These are phyloP conservation scores for Mucor racemosus DNA, from an alignment of 371 early-diverging fungal genomes.

Conservation along the genomic window DNA sequence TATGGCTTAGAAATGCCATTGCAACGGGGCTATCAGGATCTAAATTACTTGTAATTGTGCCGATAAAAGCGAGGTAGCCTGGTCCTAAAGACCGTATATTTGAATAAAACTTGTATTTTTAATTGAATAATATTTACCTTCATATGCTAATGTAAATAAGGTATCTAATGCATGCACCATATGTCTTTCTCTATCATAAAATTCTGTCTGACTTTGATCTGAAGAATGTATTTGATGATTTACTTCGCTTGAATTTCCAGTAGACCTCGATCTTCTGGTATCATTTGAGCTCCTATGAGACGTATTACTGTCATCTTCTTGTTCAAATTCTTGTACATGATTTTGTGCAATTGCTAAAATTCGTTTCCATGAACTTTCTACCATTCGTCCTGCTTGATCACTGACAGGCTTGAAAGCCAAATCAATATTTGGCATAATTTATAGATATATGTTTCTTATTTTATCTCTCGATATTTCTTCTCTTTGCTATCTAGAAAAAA, in stretches of 20 bases:
- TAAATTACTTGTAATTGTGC: slow-evolving; percentile 31
- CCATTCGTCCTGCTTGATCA: slow-evolving; percentile 25
- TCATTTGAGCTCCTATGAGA: slow-evolving; percentile 9
- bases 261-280: slow-evolving; percentile 12
- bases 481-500: background rate
- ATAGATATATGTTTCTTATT: background rate
- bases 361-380: slow-evolving; percentile 29
- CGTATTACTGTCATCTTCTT: background rate
- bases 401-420: slow-evolving; percentile 24
- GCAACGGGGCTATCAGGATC: slow-evolving; percentile 57
- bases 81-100: slow-evolving; percentile 18
- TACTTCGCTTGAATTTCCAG: background rate
- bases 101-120: background rate
- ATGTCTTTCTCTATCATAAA: slow-evolving; percentile 33
- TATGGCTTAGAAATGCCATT: slow-evolving; percentile 61
- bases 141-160: slow-evolving; percentile 26
- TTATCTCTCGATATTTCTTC: background rate
- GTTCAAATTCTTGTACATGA: slow-evolving; percentile 26
- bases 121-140: slow-evolving; percentile 14
- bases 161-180: slow-evolving; percentile 31
- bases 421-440: slow-evolving; percentile 27
- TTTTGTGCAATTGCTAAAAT: slow-evolving; percentile 27
- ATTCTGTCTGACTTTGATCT: slow-evolving; percentile 16
- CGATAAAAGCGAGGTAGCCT: slow-evolving; percentile 45
- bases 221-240: slow-evolving; percentile 1